Evolutionary conservation across 352 stramenopile species (phyloP).

Genomic region (Elongisporangium undulatum): DNA sequence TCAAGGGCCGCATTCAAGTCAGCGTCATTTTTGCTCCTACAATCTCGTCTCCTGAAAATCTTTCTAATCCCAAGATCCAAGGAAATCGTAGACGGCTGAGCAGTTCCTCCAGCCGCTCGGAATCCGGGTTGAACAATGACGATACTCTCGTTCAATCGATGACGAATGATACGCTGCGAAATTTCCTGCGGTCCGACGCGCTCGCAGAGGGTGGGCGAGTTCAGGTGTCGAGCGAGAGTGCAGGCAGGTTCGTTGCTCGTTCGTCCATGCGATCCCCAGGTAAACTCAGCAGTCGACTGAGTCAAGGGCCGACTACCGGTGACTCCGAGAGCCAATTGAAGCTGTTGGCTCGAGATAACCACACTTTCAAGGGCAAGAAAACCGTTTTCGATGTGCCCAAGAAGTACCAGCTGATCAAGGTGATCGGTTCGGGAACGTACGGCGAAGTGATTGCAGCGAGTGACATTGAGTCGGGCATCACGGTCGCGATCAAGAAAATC

Average conservation of each 20-base stretch:
- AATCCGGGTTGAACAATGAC: slow-evolving; percentile 19
- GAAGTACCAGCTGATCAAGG: slow-evolving; percentile 80
- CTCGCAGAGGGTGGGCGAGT: slow-evolving; percentile 14
- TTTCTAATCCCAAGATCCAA: slow-evolving; percentile 43
- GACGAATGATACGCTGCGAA: slow-evolving; percentile 52
- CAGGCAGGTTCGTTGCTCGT: slow-evolving; percentile 19
- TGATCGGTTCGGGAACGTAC: slow-evolving; percentile 74
- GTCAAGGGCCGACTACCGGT: neutral
- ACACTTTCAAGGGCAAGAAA: slow-evolving; percentile 61
- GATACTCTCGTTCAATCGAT: slow-evolving; percentile 50
- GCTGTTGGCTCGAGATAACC: slow-evolving; percentile 48
- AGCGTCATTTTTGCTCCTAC: slow-evolving; percentile 76
- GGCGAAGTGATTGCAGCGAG: slow-evolving; percentile 80
- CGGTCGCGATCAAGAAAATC: slow-evolving; percentile 96
- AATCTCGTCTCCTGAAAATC: slow-evolving; percentile 39
- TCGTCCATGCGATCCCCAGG: slow-evolving; percentile 10
- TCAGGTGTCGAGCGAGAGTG: slow-evolving; percentile 13
- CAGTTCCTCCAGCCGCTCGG: slow-evolving; percentile 21
- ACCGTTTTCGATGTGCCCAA: slow-evolving; percentile 73
- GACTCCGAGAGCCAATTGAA: slow-evolving; percentile 28
- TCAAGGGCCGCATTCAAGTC: slow-evolving; percentile 70
- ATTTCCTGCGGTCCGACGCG: slow-evolving; percentile 47
- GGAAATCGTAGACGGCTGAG: slow-evolving; percentile 29
- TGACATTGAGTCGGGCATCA: slow-evolving; percentile 70
- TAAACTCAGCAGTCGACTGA: neutral